Percentiles rank a stretch among this genome's conserved stretches.
Conservation (phyloP, 176 grass and related monocot genomes). For the Musa beccarii region DNA sequence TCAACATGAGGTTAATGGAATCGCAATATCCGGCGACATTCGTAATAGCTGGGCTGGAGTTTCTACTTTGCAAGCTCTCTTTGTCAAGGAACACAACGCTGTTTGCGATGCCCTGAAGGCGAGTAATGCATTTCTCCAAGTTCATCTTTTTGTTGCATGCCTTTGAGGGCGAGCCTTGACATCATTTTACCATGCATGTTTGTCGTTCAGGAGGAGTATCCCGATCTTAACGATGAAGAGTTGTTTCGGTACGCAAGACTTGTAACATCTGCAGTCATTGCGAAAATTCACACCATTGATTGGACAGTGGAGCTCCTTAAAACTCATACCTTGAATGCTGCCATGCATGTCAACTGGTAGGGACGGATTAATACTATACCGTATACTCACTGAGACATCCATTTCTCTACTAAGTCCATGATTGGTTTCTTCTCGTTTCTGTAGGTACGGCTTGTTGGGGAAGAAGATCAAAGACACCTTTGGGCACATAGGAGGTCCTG, state of each 20-base stretch:
- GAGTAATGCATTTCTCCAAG: neutral
- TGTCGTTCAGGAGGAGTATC: slow-evolving; percentile 28
- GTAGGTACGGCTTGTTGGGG: slow-evolving; percentile 54
- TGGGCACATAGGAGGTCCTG: slow-evolving; percentile 39
- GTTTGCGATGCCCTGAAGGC: slow-evolving; percentile 58
- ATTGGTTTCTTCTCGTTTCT: neutral
- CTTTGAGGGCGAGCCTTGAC: too few relatives aligned
- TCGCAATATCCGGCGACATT: slow-evolving; percentile 35
- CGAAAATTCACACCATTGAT: slow-evolving; percentile 64
- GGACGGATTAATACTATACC: neutral
- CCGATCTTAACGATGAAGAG: slow-evolving; percentile 31
- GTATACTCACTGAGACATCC: too few relatives aligned
- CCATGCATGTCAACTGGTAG: slow-evolving; percentile 48
- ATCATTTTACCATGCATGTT: neutral
- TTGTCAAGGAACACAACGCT: slow-evolving; percentile 49
- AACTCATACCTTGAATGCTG: slow-evolving; percentile 37
- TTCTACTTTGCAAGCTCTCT: slow-evolving; percentile 53
- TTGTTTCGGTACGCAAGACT: slow-evolving; percentile 38
- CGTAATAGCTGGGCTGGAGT: slow-evolving; percentile 52
- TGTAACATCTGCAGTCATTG: slow-evolving; percentile 56
- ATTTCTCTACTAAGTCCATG: too few relatives aligned
- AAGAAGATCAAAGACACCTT: slow-evolving; percentile 53
- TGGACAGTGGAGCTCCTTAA: slow-evolving; percentile 61
- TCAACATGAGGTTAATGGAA: slow-evolving; percentile 26
- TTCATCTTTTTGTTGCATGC: too few relatives aligned